These are phyloP conservation scores for Pseudonitzschia delicatissima DNA, from an alignment of 108 stramenopile genomes.

Conservation along the genomic window DNA sequence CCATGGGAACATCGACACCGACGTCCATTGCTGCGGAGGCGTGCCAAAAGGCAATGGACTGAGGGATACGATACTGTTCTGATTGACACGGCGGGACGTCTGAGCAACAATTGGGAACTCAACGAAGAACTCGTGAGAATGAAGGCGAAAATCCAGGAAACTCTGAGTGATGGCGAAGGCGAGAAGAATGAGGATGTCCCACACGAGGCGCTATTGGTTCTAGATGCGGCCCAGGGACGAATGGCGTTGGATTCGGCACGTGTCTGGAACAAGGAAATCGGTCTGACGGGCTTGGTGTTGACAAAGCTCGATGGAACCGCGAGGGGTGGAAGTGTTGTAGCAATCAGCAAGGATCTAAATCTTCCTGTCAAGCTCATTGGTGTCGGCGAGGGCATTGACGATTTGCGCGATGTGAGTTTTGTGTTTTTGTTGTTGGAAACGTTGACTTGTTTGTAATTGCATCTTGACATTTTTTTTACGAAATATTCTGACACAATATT, in stretches of 20 bases:
- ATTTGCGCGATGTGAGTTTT: slow-evolving; percentile 80
- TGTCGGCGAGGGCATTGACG: slow-evolving; percentile 90
- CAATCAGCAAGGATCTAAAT: slow-evolving; percentile 83
- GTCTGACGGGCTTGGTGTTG: slow-evolving; percentile 87
- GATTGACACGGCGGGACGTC: slow-evolving; percentile 90
- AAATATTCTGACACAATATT: not conserved
- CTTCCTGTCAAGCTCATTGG: slow-evolving; percentile 96
- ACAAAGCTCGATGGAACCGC: slow-evolving; percentile 96
- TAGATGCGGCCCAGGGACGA: slow-evolving; percentile 93
- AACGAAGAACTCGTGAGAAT: slow-evolving; percentile 88
- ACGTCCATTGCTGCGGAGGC: slow-evolving; percentile 73
- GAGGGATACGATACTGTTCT: slow-evolving; percentile 86
- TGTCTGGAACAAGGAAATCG: slow-evolving; percentile 85
- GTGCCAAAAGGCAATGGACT: slow-evolving; percentile 67
- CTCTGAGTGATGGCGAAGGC: slow-evolving; percentile 47
- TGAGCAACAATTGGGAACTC: slow-evolving; percentile 89
- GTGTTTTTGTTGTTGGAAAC: not conserved
- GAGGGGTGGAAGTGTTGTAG: slow-evolving; percentile 90
- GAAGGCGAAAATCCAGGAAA: slow-evolving; percentile 85
- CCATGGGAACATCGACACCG: slow-evolving; percentile 49
- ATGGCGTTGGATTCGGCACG: slow-evolving; percentile 93
- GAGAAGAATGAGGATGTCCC: slow-evolving; percentile 58
- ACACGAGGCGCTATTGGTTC: slow-evolving; percentile 90
- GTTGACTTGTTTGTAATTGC: not conserved
- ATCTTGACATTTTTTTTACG: not conserved